Evolutionary conservation across 805 yeast species (phyloP), one percentile per base, ranked within the genome.

Genomic region (Tetrapisispora arboricola): DNA sequence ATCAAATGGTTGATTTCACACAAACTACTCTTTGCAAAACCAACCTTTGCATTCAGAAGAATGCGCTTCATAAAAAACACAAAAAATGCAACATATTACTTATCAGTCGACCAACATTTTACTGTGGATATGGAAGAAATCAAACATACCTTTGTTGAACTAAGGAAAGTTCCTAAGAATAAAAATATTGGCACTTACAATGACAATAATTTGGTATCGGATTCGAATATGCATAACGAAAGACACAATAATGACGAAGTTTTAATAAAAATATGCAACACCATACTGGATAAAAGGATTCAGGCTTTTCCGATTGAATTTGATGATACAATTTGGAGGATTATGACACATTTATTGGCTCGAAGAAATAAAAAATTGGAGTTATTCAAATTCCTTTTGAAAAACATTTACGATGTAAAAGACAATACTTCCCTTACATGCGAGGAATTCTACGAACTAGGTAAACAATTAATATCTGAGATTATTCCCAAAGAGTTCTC

Each of bases 1-100:
- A n/a, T 53, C 2, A 62, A 59, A 20, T 58, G 63, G 63, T 26
- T 57, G 1, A 44, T 43, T 15, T 41, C 55, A 1, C 61, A 49
- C 36, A 41, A 50, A 15, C 35, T 53, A 32, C 36, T 40, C 19
- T 21, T 38, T 10, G 20, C 40, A 7, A 44, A 44, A 3, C 51
- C 52, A 3, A 24, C 16, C 6, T 47, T 55, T 15, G 32, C 42
- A 8, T 47, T 50, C 15, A 55, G 51, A 43, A 54, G 61, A 44
- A 49, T 59, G 10, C 46, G 64, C 24, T 57, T 59, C 36, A 38
- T 54, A 4, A 49, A 49, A 17, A 29, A 44, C 17, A 36, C 41
- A 3, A 37, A 42, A 2, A 43, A 42, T 6, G 31, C 18, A 2
- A 46, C 41, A 4, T 55, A 50, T 38, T 31, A 54, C 21, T 34